phyloP scores from a whole-genome alignment of 176 grass and related monocot species.

The Hordeum vulgare region MorexV3_pseudomolecules_assembly NC_058518.1:284827545-284828044 shows the following conservation, averaged over 20 bases:
- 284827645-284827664: constrained; percentile 50
- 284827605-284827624: not conserved
- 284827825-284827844: constrained; percentile 51
- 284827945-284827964: too few species aligned
- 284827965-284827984: too few species aligned
- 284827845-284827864: constrained; percentile 64
- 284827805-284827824: constrained; percentile 49
- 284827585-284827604: not conserved
- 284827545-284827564: not conserved
- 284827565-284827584: not conserved
- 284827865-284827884: not conserved
- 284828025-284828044: too few species aligned
- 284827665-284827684: constrained; percentile 48
- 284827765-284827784: not conserved
- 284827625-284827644: constrained; percentile 13
- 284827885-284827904: too few species aligned
- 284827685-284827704: constrained; percentile 22
- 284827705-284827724: not conserved
- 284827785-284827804: constrained; percentile 55
- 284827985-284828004: too few species aligned
- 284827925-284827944: too few species aligned
- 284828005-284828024: too few species aligned
- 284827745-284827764: constrained; percentile 1
- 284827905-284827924: too few species aligned
- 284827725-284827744: not conserved